A percentile compares a stretch with the other conserved stretches of the same genome.
phyloP scores from a whole-genome alignment of 108 stramenopile genomes.

The Fistulifera pelliculosa region DNA sequence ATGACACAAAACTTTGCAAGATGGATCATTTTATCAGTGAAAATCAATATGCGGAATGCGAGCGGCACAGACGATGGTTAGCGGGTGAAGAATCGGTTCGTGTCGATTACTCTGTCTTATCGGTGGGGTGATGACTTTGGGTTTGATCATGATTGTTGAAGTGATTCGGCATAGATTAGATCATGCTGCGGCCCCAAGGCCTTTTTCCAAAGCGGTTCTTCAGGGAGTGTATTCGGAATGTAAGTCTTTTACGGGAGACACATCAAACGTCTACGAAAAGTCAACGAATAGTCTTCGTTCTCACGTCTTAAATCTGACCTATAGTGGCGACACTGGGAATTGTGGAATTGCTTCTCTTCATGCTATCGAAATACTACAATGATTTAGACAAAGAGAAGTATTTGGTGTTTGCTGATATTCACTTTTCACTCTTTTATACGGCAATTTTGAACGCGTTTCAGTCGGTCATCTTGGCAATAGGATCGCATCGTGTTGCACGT shows the following conservation, averaged over 20 bases:
- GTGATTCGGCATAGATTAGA: conserved; percentile 56
- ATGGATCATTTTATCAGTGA: too few species aligned
- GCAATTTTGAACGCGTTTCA: conserved; percentile 83
- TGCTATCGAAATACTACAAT: conserved; percentile 46
- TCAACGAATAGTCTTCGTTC: not conserved
- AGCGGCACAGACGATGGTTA: too few species aligned
- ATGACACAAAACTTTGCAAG: too few species aligned
- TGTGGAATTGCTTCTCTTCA: conserved; percentile 62
- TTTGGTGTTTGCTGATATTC: conserved; percentile 74
- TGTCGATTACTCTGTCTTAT: conserved; percentile 36
- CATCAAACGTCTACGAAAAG: not conserved
- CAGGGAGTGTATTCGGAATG: conserved; percentile 70
- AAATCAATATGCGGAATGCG: too few species aligned
- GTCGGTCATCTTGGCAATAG: conserved; percentile 40
- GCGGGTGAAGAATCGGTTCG: conserved; percentile 7
- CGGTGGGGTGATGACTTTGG: conserved; percentile 56
- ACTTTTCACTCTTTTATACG: conserved; percentile 82
- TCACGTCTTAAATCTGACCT: conserved; percentile 1
- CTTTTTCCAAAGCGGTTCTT: conserved; percentile 63
- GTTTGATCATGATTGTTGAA: conserved; percentile 59
- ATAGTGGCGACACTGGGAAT: conserved; percentile 56
- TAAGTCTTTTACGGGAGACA: conserved; percentile 47
- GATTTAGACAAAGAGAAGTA: conserved; percentile 45
- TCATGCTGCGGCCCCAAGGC: conserved; percentile 43
- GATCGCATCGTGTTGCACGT: conserved; percentile 39